Evolutionary conservation across 768 basidiomycete species (phyloP).

Genomic region (Phanerochaete sordida): DNA sequence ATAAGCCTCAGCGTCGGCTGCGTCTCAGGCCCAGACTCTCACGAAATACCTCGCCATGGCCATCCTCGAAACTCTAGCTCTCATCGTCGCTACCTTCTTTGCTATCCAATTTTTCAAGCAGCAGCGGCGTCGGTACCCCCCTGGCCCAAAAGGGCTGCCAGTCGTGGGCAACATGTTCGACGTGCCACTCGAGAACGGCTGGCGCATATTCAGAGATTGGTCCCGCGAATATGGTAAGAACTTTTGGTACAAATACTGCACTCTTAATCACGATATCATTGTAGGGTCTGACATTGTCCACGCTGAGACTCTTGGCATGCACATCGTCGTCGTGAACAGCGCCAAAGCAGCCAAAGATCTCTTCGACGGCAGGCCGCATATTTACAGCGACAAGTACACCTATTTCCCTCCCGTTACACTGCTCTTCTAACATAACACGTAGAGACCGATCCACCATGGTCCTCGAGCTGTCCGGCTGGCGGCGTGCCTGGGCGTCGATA

Average conservation of each 20-base stretch:
- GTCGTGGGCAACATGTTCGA: slow-evolving; percentile 32
- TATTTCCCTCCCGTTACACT: background rate
- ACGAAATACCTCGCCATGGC: too few relatives aligned
- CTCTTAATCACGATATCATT: background rate
- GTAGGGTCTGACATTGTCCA: slow-evolving; percentile 13
- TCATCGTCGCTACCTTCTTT: too few relatives aligned
- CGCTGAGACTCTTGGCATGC: slow-evolving; percentile 9
- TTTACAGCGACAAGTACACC: slow-evolving; percentile 32
- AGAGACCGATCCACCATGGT: background rate
- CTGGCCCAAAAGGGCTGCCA: slow-evolving; percentile 32
- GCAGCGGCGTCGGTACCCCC: slow-evolving; percentile 14
- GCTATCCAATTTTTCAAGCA: too few relatives aligned
- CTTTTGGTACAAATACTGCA: too few relatives aligned
- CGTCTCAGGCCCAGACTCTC: too few relatives aligned
- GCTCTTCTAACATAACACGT: background rate
- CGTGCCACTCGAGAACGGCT: slow-evolving; percentile 18
- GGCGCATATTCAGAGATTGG: slow-evolving; percentile 22
- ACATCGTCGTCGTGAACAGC: slow-evolving; percentile 37
- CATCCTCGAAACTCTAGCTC: too few relatives aligned
- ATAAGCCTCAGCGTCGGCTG: too few relatives aligned
- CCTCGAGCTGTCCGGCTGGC: slow-evolving; percentile 3
- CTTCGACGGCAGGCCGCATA: slow-evolving; percentile 40
- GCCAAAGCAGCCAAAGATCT: slow-evolving; percentile 37
- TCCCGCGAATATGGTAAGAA: slow-evolving; percentile 19
- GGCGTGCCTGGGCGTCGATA: slow-evolving; percentile 4